A percentile compares a stretch with the other conserved stretches of the same genome.
Conservation (phyloP, 2,329 filamentous ascomycete genomes). For the Monosporascus ibericus region DNA sequence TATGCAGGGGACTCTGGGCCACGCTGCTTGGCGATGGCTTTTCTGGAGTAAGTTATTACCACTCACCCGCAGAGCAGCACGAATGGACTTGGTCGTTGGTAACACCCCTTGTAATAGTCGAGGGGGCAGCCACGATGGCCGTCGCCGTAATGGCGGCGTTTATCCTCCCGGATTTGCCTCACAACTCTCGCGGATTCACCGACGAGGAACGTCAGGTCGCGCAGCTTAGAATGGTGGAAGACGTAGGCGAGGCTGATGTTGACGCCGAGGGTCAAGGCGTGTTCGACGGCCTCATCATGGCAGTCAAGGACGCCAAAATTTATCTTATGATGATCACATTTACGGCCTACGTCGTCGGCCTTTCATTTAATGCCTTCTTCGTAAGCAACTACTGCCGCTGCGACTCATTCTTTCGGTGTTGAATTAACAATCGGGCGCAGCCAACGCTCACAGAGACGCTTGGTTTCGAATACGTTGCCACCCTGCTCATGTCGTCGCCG, state of each 20-base stretch:
- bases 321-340: conserved; percentile 59
- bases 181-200: conserved; percentile 52
- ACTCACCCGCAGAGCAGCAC: not conserved
- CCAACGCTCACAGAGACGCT: conserved; percentile 47
- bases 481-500: conserved; percentile 49
- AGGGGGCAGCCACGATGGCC: conserved; percentile 46
- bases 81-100: too few species aligned
- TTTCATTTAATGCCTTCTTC: conserved; percentile 55
- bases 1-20: conserved; percentile 48
- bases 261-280: conserved; percentile 43
- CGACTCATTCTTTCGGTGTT: too few species aligned
- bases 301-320: conserved; percentile 54
- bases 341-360: conserved; percentile 53
- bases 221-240: conserved; percentile 49
- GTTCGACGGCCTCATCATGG: conserved; percentile 51
- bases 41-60: conserved; percentile 36
- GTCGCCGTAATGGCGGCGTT: conserved; percentile 41
- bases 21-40: conserved; percentile 55
- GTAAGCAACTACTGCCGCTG: conserved; percentile 19
- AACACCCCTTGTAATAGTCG: conserved; percentile 38
- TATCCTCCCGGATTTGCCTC: conserved; percentile 48
- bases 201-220: conserved; percentile 52
- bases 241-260: conserved; percentile 49
- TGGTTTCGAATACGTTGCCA: conserved; percentile 45
- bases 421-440: conserved; percentile 19